Evolutionary conservation across 495 filamentous ascomycete genomes (phyloP).

Genomic region (Sordaria brevicollis): DNA sequence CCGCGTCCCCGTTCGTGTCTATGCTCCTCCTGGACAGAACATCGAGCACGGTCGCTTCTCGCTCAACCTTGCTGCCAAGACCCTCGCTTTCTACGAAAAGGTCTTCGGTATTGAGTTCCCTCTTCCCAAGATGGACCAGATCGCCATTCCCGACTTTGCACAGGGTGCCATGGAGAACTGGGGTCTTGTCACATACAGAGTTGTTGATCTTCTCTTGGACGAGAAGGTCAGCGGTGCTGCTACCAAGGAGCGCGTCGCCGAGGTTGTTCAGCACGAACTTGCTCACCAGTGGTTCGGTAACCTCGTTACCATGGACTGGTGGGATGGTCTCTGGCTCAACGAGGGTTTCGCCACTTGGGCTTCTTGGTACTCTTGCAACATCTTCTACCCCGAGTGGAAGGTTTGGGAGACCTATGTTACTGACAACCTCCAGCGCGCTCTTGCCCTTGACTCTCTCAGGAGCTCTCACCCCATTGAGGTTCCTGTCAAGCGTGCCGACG

Average conservation of each 20-base stretch:
- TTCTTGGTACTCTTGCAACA: slow-evolving; percentile 62
- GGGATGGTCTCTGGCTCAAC: slow-evolving; percentile 97
- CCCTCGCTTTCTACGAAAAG: slow-evolving; percentile 63
- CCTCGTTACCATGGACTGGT: slow-evolving; percentile 98
- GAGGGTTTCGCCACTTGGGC: slow-evolving; percentile 96
- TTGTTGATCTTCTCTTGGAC: slow-evolving; percentile 85
- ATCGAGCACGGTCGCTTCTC: slow-evolving; percentile 60
- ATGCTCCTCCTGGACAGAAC: slow-evolving; percentile 51
- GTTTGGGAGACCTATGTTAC: slow-evolving; percentile 95
- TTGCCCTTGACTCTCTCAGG: slow-evolving; percentile 79
- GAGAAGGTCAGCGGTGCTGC: slow-evolving; percentile 85
- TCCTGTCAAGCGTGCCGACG: slow-evolving; percentile 86
- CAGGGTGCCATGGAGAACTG: slow-evolving; percentile 99
- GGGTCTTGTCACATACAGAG: slow-evolving; percentile 91
- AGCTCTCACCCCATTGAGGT: slow-evolving; percentile 97
- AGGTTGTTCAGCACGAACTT: slow-evolving; percentile 92
- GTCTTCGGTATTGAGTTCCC: slow-evolving; percentile 65
- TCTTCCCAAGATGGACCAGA: slow-evolving; percentile 90
- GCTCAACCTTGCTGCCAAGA: slow-evolving; percentile 56
- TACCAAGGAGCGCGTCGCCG: slow-evolving; percentile 86
- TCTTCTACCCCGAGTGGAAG: slow-evolving; percentile 97
- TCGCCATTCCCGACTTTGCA: slow-evolving; percentile 88
- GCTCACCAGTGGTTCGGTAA: slow-evolving; percentile 99
- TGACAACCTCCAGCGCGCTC: slow-evolving; percentile 78
- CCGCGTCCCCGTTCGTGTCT: slow-evolving; percentile 63